phyloP scores from a whole-genome alignment of 345 rosid genomes.

The Dovyalis caffra region DNA sequence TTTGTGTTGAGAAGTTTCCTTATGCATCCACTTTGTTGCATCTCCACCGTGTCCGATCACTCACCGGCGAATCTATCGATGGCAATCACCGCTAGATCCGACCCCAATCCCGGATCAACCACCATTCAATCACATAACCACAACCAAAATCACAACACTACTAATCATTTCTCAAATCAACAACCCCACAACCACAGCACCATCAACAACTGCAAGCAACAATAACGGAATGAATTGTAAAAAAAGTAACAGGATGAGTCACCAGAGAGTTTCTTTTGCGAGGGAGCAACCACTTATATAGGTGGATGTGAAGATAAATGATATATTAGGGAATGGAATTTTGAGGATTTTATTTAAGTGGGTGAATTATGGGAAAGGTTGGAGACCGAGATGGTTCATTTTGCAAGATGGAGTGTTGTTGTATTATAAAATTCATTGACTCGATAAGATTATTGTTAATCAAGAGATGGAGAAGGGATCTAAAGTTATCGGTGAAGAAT shows the following conservation, averaged over 20 bases:
- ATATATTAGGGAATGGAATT: constrained; percentile 83
- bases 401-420: constrained; percentile 97
- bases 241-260: constrained; percentile 3
- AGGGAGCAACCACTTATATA: constrained; percentile 15
- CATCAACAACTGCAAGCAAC: constrained; percentile 3
- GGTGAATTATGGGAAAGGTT: constrained; percentile 98
- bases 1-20: neutral
- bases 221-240: neutral
- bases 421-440: constrained; percentile 89
- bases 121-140: neutral
- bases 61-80: constrained; percentile 35
- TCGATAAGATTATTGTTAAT: constrained; percentile 72
- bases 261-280: constrained; percentile 9
- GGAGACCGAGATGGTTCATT: constrained; percentile 96
- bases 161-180: neutral
- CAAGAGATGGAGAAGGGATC: constrained; percentile 72
- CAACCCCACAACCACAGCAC: neutral
- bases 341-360: constrained; percentile 82
- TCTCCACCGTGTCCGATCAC: constrained; percentile 33
- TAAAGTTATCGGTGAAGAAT: constrained; percentile 75
- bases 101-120: constrained; percentile 22
- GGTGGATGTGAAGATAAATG: constrained; percentile 61
- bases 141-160: neutral
- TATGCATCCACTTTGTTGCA: constrained; percentile 73
- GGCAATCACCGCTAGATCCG: constrained; percentile 34